Percentiles rank a stretch among this genome's conserved stretches.
phyloP scores from a whole-genome alignment of 2,329 filamentous ascomycete genomes.

The Talaromyces sp. region DNA sequence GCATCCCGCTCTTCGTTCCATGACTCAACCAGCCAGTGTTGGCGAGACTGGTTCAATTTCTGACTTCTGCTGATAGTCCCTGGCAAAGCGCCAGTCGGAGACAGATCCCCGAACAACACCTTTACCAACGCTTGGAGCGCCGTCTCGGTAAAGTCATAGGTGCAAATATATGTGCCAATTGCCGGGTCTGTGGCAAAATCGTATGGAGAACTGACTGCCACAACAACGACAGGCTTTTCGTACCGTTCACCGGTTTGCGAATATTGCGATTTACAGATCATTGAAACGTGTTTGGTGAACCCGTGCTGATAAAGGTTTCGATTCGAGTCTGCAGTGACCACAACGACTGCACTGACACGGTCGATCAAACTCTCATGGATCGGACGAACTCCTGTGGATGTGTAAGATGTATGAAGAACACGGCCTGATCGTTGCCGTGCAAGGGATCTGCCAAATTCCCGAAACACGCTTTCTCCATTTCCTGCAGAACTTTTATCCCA shows the following conservation, averaged over 20 bases:
- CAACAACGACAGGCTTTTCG: constrained; percentile 81
- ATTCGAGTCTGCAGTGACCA: constrained; percentile 90
- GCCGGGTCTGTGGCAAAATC: constrained; percentile 91
- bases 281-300: constrained; percentile 92
- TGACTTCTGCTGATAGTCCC: constrained; percentile 80
- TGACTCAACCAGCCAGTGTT: constrained; percentile 89
- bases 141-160: constrained; percentile 92
- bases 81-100: constrained; percentile 51
- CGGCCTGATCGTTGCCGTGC: constrained; percentile 80
- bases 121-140: constrained; percentile 79
- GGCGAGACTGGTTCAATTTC: constrained; percentile 79
- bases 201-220: constrained; percentile 91
- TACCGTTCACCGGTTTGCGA: constrained; percentile 35
- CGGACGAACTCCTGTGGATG: constrained; percentile 82
- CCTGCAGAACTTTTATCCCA: constrained; percentile 62
- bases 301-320: constrained; percentile 89
- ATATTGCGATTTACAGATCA: constrained; percentile 64
- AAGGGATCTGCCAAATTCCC: constrained; percentile 80
- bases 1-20: constrained; percentile 77
- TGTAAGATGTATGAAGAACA: constrained; percentile 89
- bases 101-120: constrained; percentile 71
- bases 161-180: constrained; percentile 89
- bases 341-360: constrained; percentile 77
- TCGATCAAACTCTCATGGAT: constrained; percentile 92
- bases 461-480: constrained; percentile 89